A percentile compares a stretch with the other conserved stretches of the same genome.
Evolutionary conservation across 805 yeast species (phyloP).

Genomic region (Pichia paraexigua): DNA sequence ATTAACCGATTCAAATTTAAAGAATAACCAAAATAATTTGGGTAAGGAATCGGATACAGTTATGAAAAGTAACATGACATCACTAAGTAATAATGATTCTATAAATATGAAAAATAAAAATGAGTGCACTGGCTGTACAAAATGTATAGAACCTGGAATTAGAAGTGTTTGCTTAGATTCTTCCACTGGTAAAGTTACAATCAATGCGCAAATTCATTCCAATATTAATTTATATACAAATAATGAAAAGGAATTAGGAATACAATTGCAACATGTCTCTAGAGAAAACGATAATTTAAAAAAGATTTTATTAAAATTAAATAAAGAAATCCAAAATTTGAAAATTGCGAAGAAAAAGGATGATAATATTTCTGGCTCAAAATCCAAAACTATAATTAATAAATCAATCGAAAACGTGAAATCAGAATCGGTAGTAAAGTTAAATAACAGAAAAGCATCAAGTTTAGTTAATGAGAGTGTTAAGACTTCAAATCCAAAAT

Average conservation of each 20-base stretch:
- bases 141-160: slow-evolving; percentile 6
- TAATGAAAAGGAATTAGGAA: slow-evolving; percentile 26
- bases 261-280: slow-evolving; percentile 34
- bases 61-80: background rate
- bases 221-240: slow-evolving; percentile 28
- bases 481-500: background rate
- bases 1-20: background rate
- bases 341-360: slow-evolving; percentile 19
- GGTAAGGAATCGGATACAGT: background rate
- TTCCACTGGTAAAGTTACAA: slow-evolving; percentile 15
- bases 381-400: background rate
- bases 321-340: slow-evolving; percentile 31
- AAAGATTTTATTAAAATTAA: slow-evolving; percentile 32
- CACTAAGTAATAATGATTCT: background rate
- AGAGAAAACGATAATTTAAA: slow-evolving; percentile 38
- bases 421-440: background rate
- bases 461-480: background rate
- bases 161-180: slow-evolving; percentile 11
- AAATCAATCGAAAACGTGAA: background rate
- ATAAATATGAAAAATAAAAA: background rate
- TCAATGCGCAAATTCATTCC: slow-evolving; percentile 31
- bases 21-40: background rate
- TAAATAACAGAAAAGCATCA: background rate
- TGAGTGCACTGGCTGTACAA: slow-evolving; percentile 3
- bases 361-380: background rate